Evolutionary conservation across 495 filamentous ascomycete species (phyloP).

Genomic region (Neurospora tetraspora): DNA sequence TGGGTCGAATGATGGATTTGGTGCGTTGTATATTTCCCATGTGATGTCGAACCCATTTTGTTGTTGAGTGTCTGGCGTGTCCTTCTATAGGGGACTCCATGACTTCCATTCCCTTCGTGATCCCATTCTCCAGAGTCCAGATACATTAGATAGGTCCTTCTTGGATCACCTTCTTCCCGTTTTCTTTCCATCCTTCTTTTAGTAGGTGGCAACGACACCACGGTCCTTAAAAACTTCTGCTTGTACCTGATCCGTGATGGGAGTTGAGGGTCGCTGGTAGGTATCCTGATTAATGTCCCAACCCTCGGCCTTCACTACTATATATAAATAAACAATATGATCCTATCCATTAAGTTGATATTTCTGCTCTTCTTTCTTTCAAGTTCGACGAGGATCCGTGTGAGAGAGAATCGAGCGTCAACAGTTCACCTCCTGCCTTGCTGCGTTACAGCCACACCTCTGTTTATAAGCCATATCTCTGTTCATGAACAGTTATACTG

Average conservation of each 20-base stretch:
- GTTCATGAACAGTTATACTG: neutral
- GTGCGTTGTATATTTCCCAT: neutral
- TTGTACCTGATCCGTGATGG: neutral
- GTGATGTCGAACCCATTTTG: neutral
- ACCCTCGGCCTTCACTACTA: neutral
- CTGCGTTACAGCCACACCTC: neutral
- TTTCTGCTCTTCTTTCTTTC: neutral
- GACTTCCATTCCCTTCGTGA: too few relatives aligned
- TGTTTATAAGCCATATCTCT: neutral
- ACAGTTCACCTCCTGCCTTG: neutral
- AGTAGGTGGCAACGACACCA: neutral
- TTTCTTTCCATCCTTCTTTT: neutral
- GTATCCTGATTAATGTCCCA: neutral
- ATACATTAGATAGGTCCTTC: too few relatives aligned
- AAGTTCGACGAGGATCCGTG: neutral
- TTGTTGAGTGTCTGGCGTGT: neutral
- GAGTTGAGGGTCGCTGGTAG: neutral
- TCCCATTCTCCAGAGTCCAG: too few relatives aligned
- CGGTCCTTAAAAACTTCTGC: neutral
- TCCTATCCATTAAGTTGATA: neutral
- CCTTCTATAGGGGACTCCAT: neutral
- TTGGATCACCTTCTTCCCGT: neutral
- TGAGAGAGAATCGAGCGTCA: neutral
- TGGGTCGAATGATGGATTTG: too few relatives aligned
- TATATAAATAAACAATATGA: neutral